Evolutionary conservation across 164 flowering plant species (phyloP), one percentile per base, ranked within the genome.

Genomic region (Akebia trifoliata): DNA sequence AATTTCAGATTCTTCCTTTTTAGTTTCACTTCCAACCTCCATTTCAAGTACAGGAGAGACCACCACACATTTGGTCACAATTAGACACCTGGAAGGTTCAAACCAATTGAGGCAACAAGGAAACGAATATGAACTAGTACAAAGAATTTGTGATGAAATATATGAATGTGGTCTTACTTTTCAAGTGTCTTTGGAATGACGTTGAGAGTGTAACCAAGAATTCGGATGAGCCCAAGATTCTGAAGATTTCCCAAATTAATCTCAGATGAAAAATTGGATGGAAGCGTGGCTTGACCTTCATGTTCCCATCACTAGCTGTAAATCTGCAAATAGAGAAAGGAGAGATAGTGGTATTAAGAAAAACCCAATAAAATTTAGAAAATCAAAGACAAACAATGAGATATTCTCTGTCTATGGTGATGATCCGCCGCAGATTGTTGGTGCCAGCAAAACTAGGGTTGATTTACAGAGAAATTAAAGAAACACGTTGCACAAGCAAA

Each of bases 31-130:
- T 46, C 58, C 77, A 37, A 81, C 50, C 74, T 92, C 97, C 48
- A 59, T 64, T 47, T 88, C 93, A 50, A 94, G 84, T 5, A 95
- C 82, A 50, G 97, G 79, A 54, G 91, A 74, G 8, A 86, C 97
- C 21, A 74, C 78, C 69, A 87, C 95, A 54, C 92, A 87, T 37
- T 88, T 83, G 14, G 78, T 74, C 2, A 66, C 60, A 35, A 69
- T 66, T 28, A 73, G 48, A 56, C 45, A 64, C 54, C 76, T 73
- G 70, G 22, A 61, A 40, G 25, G 17, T 10, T 14, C 18, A 46
- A 4, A 40, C 12, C 64, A 54, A 51, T 25, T n/a, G 29, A 24
- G 10, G 24, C 20, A 14, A 18, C 10, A 24, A 20, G 8, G 55
- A 6, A 20, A 25, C 8, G 35, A 36, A 34, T 21, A 24, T 14